Percentiles rank a stretch among this genome's conserved stretches.
Evolutionary conservation across 1,139 yeast species (phyloP).

Genomic region (Diutina siamensis): DNA sequence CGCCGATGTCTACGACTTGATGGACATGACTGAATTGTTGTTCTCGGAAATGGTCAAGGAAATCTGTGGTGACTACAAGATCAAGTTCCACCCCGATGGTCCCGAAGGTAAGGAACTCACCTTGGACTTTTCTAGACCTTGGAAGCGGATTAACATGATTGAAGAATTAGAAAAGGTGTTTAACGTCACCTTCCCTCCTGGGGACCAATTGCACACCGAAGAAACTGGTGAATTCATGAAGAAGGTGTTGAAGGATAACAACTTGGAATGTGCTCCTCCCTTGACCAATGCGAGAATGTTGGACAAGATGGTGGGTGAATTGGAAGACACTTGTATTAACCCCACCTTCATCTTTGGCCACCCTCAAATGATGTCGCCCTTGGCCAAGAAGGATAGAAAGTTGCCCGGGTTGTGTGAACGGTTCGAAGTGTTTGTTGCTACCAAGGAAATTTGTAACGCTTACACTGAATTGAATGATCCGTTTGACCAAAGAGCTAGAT

Average conservation of each 20-base stretch:
- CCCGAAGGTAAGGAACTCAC: conserved; percentile 71
- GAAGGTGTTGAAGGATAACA: conserved; percentile 64
- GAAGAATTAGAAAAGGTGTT: conserved; percentile 84
- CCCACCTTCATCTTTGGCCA: conserved; percentile 98
- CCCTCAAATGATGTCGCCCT: conserved; percentile 99
- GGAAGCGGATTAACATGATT: conserved; percentile 98
- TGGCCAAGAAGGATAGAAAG: conserved; percentile 91
- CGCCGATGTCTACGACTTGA: conserved; percentile 86
- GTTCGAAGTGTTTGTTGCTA: conserved; percentile 96
- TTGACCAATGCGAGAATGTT: conserved; percentile 97
- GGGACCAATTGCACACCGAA: conserved; percentile 85
- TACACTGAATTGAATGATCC: conserved; percentile 99
- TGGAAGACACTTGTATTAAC: conserved; percentile 85
- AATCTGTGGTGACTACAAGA: conserved; percentile 78
- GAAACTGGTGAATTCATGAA: conserved; percentile 90
- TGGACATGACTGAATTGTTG: conserved; percentile 92
- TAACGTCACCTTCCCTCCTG: conserved; percentile 88
- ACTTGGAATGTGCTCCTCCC: conserved; percentile 91
- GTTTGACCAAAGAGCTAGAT: conserved; percentile 92
- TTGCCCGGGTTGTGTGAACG: conserved; percentile 95
- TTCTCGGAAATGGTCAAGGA: conserved; percentile 97
- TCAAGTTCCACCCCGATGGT: conserved; percentile 84
- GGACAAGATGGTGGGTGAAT: conserved; percentile 93
- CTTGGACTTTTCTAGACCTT: conserved; percentile 87
- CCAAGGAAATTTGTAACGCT: conserved; percentile 96